Evolutionary conservation across 2,329 filamentous ascomycete genomes (phyloP).

Genomic region (Pseudocercospora musae): DNA sequence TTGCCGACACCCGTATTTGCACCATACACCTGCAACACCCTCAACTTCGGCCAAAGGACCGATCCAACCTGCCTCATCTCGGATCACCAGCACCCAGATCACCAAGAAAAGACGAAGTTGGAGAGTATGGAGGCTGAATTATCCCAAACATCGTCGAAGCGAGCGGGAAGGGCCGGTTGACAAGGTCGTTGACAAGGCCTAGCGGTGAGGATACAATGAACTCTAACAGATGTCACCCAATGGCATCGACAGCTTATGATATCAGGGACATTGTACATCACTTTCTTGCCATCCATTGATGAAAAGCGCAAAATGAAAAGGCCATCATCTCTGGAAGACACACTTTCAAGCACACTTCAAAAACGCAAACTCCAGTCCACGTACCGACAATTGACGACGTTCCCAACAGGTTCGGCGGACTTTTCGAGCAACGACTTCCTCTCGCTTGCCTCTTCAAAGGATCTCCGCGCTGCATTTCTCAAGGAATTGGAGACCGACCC

Average conservation of each 20-base stretch:
- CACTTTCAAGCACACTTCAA: slow-evolving; percentile 33
- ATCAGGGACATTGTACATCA: no score
- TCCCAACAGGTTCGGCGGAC: slow-evolving; percentile 45
- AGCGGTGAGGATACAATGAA: background rate
- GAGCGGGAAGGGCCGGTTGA: background rate
- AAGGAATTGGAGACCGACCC: slow-evolving; percentile 41
- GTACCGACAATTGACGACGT: slow-evolving; percentile 48
- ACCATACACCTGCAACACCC: slow-evolving; percentile 72
- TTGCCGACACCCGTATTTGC: slow-evolving; percentile 85
- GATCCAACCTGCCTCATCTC: slow-evolving; percentile 53
- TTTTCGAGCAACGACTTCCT: slow-evolving; percentile 67
- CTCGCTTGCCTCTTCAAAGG: slow-evolving; percentile 51
- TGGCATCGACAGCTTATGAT: no score
- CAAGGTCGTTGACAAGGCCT: background rate
- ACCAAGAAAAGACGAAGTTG: background rate
- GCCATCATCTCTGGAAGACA: slow-evolving; percentile 21
- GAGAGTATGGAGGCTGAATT: background rate
- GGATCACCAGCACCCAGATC: background rate
- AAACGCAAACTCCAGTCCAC: slow-evolving; percentile 44
- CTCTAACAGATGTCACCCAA: background rate
- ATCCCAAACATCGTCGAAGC: background rate
- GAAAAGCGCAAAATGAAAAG: slow-evolving; percentile 3
- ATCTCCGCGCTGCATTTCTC: slow-evolving; percentile 50
- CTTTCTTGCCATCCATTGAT: no score
- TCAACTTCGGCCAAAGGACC: slow-evolving; percentile 65